Evolutionary conservation across 2,329 filamentous ascomycete genomes (phyloP), one percentile per base, ranked within the genome.

Genomic region (Penicillium decumbens): DNA sequence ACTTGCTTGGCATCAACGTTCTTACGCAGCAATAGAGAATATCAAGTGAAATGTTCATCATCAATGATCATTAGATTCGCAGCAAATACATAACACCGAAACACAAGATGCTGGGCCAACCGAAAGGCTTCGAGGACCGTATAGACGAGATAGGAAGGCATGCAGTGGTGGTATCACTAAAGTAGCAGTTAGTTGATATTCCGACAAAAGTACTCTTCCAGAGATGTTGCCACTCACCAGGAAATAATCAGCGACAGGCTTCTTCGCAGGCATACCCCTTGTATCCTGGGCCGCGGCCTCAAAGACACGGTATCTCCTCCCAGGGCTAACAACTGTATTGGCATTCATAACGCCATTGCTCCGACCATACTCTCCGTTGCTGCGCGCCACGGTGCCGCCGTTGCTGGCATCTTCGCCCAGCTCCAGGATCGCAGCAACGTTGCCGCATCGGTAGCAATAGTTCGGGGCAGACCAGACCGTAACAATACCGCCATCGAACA

Each of bases 401-500:
- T 89, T 89, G n/a, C 80, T 82, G 6, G 85, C 82, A 63, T 97
- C 92, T 68, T 97, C 93, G 25, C 85, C 88, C 4, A 98, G 77
- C 72, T 98, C 93, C 47, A 98, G 76, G 50, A 98, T 91, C 0
- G 93, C 92, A 0, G 93, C 93, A 10, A 98, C 91, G 63, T 97
- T 97, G 47, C 91, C 91, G 65, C 91, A 96, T 56, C 89, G 83
- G 73, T 96, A 96, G 74, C 91, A 96, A 76, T 96, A 96, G 69
- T 96, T 96, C 0, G 91, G 91, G 8, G 91, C 91, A 0, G 88
- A 95, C 92, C 93, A 98, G n/a, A 98, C 93, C 0, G 93, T 98
- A 37, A 97, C 93, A 56, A 98, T 96, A 41, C 85, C 89, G 12
- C 84, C 87, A 66, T 95, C 89, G 65, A 97, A 98, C 91, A 97